Evolutionary conservation across 257 asterid species (phyloP).

Genomic region (Gentiana dahurica): DNA sequence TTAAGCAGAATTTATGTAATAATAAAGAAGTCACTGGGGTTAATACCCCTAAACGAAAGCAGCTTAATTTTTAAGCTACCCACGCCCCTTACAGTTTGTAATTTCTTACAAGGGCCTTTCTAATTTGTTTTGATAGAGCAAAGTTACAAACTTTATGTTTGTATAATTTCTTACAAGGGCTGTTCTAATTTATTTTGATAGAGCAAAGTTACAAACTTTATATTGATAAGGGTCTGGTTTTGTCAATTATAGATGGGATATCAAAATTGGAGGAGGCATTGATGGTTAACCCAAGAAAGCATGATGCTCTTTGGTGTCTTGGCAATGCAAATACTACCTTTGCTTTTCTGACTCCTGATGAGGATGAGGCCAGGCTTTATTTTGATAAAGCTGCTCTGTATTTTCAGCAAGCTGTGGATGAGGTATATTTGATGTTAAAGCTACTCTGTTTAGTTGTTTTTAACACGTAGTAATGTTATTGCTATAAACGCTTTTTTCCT

Average conservation of each 20-base stretch:
- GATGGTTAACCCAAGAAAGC: conserved; percentile 53
- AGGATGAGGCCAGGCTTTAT: conserved; percentile 47
- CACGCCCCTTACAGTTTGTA: no score
- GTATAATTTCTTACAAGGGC: no score
- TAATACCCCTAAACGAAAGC: no score
- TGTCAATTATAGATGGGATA: conserved; percentile 46
- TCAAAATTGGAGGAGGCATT: conserved; percentile 84
- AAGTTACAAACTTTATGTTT: no score
- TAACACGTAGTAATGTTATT: not conserved
- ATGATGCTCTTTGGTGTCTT: conserved; percentile 77
- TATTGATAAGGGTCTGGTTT: no score
- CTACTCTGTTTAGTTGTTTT: not conserved
- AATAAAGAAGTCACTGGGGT: no score
- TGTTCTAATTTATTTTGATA: no score
- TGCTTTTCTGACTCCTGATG: conserved; percentile 65
- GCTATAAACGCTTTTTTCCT: not conserved
- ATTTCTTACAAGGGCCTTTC: no score
- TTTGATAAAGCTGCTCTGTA: conserved; percentile 50
- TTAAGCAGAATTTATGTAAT: no score
- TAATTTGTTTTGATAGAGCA: no score
- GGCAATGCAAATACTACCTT: conserved; percentile 82
- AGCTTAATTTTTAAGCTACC: no score
- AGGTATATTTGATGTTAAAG: conserved; percentile 29
- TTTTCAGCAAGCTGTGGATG: conserved; percentile 63
- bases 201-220: no score